These are phyloP conservation scores for Globisporangium camurandrum DNA, from an alignment of 352 stramenopile genomes.

Conservation along the genomic window DNA sequence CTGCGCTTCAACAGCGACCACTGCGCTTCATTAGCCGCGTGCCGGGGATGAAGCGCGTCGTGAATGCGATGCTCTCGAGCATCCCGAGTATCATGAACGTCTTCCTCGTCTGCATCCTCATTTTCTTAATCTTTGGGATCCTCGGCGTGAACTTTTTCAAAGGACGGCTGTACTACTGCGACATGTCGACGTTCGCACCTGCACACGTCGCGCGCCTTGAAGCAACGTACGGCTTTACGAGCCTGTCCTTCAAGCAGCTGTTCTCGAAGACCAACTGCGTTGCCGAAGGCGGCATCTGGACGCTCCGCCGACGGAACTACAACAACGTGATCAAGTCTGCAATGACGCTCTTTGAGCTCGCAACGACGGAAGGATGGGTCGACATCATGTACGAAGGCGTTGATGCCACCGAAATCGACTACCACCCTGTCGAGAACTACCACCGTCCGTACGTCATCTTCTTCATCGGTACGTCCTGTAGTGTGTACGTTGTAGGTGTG, in stretches of 20 bases:
- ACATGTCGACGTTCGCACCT: conserved; percentile 28
- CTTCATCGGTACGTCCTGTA: conserved; percentile 46
- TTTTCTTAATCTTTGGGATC: conserved; percentile 85
- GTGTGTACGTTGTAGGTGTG: no score
- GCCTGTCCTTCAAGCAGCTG: conserved; percentile 31
- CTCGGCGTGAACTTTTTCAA: conserved; percentile 74
- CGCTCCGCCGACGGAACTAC: conserved; percentile 36
- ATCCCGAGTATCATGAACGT: conserved; percentile 78
- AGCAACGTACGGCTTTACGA: conserved; percentile 27
- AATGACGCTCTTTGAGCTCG: conserved; percentile 77
- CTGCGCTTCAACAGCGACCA: conserved; percentile 29
- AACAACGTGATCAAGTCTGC: conserved; percentile 55
- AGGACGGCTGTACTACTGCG: conserved; percentile 69
- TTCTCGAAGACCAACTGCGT: conserved; percentile 30
- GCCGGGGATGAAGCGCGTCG: conserved; percentile 61
- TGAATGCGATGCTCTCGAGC: conserved; percentile 68
- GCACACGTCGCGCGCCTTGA: conserved; percentile 17
- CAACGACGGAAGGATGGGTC: conserved; percentile 81
- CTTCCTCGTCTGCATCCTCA: conserved; percentile 79
- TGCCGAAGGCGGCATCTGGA: conserved; percentile 19
- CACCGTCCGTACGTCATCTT: conserved; percentile 58
- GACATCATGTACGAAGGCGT: conserved; percentile 74
- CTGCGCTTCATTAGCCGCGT: conserved; percentile 65
- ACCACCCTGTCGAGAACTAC: conserved; percentile 67
- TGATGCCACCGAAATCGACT: conserved; percentile 54